Conservation (phyloP, 2,329 filamentous ascomycete genomes). For the Aspergillus alliaceus region DNA sequence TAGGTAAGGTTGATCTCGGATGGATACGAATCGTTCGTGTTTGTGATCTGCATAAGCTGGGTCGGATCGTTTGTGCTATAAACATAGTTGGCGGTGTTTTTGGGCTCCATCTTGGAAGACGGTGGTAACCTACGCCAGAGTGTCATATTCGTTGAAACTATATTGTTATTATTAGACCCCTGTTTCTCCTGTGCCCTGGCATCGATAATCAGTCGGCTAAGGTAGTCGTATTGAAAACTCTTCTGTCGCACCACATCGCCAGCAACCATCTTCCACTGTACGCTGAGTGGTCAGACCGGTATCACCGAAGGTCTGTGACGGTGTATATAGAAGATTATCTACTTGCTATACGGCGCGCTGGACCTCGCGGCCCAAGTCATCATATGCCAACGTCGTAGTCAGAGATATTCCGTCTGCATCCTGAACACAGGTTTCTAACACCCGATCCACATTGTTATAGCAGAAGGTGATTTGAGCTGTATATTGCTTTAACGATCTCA, state of each 20-base stretch:
- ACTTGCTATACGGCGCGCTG: not conserved
- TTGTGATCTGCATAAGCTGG: no score
- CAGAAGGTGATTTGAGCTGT: not conserved
- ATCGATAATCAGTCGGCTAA: not conserved
- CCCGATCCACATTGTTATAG: not conserved
- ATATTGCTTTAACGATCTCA: not conserved
- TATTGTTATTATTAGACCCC: no score
- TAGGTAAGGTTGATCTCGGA: no score
- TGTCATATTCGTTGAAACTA: no score
- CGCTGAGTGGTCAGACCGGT: not conserved
- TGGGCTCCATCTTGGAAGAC: no score
- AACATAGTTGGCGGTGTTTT: no score
- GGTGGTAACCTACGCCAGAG: no score
- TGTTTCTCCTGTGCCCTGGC: no score
- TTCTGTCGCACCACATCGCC: not conserved
- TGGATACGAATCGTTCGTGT: no score
- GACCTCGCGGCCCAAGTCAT: slow-evolving; percentile 2
- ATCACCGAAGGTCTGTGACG: not conserved
- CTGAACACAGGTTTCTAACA: not conserved
- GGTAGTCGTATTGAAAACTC: not conserved
- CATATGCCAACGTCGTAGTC: not conserved
- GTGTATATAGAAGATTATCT: not conserved
- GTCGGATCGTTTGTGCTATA: no score
- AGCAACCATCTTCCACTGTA: not conserved
- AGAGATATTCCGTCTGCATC: not conserved